Base-by-base conservation (phyloP, 352 stramenopile species). In the Phytopythium oedochilum region DNA sequence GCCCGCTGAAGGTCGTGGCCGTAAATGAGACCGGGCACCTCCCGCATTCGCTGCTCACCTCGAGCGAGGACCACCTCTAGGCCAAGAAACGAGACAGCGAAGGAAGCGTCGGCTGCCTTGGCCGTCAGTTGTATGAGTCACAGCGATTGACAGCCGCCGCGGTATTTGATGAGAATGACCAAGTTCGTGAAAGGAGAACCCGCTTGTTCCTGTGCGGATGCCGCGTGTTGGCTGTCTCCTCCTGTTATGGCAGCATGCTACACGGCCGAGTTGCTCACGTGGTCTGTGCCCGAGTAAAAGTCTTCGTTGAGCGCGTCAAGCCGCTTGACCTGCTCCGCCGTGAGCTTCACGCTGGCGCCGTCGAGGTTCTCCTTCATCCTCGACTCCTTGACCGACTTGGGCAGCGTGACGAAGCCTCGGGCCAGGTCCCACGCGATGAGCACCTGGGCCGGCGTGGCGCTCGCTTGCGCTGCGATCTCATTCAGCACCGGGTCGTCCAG, bases 21-120 rank as follows among this genome's bases (percentile, higher is more conserved):
- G 77, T 93, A 25, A 93, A 93, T 64, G 83, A 93, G 57, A 89
- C 78, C 14, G 83, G 83, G 15, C 83, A 93, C 48, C 53, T 93
- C 18, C 83, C 83, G 12, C 73, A 81, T 28, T 86, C 80, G 39
- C 71, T 93, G 53, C 81, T 83, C 49, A 93, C 83, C 35, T 92
- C 78, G n/a, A 93, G 83, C 51, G 81, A 91, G 66, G 83, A 93
- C 63, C 80, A 92, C 60, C 66, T 91, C 45, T 88, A 70, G 79
- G 31, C n/a, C 44, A 15, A 36, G 32, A 14, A 11, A 2, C 20
- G 26, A 12, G n/a, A 25, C 4, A 2, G 9, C n/a, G 39, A 9
- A 12, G 39, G 17, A 28, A 26, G 38, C n/a, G 38, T 43, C 7
- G 23, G 39, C n/a, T 26, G 3, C 2, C 14, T 23, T n/a, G 3